phyloP scores from a whole-genome alignment of 148 eudicot species.

The Rhododendron ovatum region DNA sequence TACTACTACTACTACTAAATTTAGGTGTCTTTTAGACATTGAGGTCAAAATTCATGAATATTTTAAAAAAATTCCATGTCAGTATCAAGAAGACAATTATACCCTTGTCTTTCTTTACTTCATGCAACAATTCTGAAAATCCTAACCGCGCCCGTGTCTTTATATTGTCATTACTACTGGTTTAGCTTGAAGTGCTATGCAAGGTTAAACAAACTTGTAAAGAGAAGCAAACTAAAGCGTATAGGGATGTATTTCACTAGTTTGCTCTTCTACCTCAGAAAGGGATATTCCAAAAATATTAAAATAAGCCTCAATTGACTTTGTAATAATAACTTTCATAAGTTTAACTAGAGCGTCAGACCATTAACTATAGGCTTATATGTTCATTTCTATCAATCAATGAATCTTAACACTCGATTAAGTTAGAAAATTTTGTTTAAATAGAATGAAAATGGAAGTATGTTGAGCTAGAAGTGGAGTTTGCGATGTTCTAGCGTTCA shows the following conservation, averaged over 20 bases:
- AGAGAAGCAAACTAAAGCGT: background rate
- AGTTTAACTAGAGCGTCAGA: background rate
- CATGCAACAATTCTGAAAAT: background rate
- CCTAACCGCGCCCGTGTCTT: background rate
- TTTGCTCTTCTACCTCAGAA: background rate
- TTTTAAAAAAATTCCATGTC: background rate
- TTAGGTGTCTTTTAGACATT: background rate
- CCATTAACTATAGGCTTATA: background rate
- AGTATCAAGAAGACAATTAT: background rate
- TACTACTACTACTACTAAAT: too few species aligned
- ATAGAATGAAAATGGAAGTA: background rate
- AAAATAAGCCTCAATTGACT: background rate
- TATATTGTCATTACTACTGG: background rate
- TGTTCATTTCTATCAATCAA: background rate
- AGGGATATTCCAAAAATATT: background rate
- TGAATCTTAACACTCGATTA: background rate
- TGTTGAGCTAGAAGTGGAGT: too few species aligned
- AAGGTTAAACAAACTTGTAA: background rate
- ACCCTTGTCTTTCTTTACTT: background rate
- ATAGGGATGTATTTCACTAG: background rate
- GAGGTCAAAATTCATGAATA: too few species aligned
- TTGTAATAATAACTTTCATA: background rate
- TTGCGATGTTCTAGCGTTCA: too few species aligned
- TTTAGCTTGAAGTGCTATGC: background rate
- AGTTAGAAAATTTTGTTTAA: background rate